These are phyloP conservation scores for Penicillium argentinense DNA, from an alignment of 495 filamentous ascomycete species.

Conservation along the genomic window DNA sequence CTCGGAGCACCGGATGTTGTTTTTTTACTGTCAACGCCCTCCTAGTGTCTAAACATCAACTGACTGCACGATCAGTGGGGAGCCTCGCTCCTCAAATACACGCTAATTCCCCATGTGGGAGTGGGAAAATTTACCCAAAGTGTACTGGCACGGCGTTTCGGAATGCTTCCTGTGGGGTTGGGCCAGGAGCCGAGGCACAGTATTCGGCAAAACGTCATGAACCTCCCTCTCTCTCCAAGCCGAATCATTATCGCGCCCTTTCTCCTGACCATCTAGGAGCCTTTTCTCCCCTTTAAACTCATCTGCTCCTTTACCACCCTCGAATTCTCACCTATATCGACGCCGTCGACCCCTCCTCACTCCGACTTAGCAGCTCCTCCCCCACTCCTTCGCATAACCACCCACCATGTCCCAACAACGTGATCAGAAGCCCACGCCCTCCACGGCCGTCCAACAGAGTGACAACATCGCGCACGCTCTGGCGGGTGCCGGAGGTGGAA, in stretches of 20 bases:
- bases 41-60: not conserved
- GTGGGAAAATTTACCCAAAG: not conserved
- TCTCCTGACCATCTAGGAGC: constrained; percentile 8
- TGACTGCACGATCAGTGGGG: not conserved
- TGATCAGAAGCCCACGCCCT: constrained; percentile 37
- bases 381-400: not conserved
- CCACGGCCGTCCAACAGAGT: constrained; percentile 64
- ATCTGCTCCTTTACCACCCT: constrained; percentile 9
- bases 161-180: constrained; percentile 17
- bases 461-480: constrained; percentile 91
- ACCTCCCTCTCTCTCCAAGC: constrained; percentile 26
- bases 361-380: too few species aligned
- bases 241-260: constrained; percentile 37
- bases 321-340: not conserved
- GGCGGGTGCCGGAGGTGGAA: constrained; percentile 84
- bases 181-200: constrained; percentile 41
- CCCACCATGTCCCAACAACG: constrained; percentile 42
- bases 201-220: constrained; percentile 49
- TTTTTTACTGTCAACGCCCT: not conserved
- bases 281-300: constrained; percentile 10
- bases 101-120: not conserved
- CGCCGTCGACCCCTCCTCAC: not conserved
- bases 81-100: not conserved
- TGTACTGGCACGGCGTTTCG: constrained; percentile 3
- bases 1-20: not conserved